Evolutionary conservation across 2,329 filamentous ascomycete species (phyloP), one percentile per base, ranked within the genome.

Genomic region (Fusarium sp.): DNA sequence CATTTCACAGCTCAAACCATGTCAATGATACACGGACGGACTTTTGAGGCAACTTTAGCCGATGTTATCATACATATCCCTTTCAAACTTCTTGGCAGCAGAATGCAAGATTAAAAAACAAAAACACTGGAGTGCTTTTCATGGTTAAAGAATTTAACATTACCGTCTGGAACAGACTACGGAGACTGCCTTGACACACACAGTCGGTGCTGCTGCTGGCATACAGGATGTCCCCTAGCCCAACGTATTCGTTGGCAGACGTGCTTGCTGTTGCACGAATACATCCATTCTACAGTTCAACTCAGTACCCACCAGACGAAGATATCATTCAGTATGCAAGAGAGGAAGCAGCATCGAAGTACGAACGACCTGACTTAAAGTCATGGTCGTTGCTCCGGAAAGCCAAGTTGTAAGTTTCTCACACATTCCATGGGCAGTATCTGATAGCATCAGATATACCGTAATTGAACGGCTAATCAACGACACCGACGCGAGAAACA

Each of bases 221-320:
- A 3, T 4, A n/a, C 8, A 28, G 11, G 2, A 55, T 55, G 34
- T 30, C 34, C 2, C 34, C 24, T 8, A 41, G 24, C 15, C 20
- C 34, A 8, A n/a, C 20, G 6, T 51, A 78, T 59, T 76, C 79
- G 0, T 52, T 84, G 36, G 30, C 28, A 9, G 79, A 83, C 0
- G 74, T 84, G 1, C 66, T 84, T 26, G 77, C 81, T 5, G 70
- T 84, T 28, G 79, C 82, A 42, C 78, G 73, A 8, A 70, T 77
- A 0, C 83, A 84, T 36, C 82, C 82, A 0, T 84, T 84, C 36
- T 83, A 84, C 17, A 65, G 67, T 4, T 45, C 76, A 9, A 30
- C 69, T 6, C 38, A 74, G 17, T 84, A 84, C 48, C 82, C 83
- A 4, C 82, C 82, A 1, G 55, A 66, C 13, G 30, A 65, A 5